Conservation (phyloP, 805 yeast species). For the Zygotorulaspora chibaensis region DNA sequence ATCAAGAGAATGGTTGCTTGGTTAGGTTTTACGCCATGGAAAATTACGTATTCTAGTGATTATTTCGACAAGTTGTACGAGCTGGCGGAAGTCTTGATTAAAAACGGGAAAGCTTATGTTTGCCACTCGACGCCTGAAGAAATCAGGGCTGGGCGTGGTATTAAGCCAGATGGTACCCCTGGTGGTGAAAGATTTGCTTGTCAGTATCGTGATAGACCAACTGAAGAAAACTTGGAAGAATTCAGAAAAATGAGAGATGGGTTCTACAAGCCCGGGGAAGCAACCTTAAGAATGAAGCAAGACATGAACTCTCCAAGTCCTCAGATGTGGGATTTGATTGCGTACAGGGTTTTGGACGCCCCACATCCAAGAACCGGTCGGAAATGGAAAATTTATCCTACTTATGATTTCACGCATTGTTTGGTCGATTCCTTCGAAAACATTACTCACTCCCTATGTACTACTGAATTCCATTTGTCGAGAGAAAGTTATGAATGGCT, state of each 20-base stretch:
- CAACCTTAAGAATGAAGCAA: constrained; percentile 95
- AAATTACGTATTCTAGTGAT: constrained; percentile 92
- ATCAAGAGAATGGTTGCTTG: constrained; percentile 82
- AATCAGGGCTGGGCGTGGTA: constrained; percentile 85
- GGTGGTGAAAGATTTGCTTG: constrained; percentile 92
- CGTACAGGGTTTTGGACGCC: constrained; percentile 89
- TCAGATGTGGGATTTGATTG: constrained; percentile 99
- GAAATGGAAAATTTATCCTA: constrained; percentile 97
- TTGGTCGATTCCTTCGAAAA: constrained; percentile 96
- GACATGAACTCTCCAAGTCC: constrained; percentile 88
- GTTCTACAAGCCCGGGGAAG: constrained; percentile 81
- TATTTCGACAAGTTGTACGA: constrained; percentile 86
- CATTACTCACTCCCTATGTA: constrained; percentile 92
- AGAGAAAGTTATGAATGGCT: constrained; percentile 98
- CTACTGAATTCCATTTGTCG: constrained; percentile 87
- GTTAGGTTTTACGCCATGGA: constrained; percentile 94
- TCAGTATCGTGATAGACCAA: constrained; percentile 62
- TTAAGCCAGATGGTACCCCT: constrained; percentile 83
- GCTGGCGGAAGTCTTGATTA: constrained; percentile 78
- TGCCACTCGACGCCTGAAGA: constrained; percentile 92
- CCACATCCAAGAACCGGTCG: constrained; percentile 95
- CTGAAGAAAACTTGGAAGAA: constrained; percentile 71
- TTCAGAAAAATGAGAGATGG: constrained; percentile 94
- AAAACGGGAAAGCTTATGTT: constrained; percentile 73
- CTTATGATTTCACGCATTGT: constrained; percentile 98